Base-by-base conservation (phyloP, 768 basidiomycete genomes). In the Coprinopsis marcescibilis region DNA sequence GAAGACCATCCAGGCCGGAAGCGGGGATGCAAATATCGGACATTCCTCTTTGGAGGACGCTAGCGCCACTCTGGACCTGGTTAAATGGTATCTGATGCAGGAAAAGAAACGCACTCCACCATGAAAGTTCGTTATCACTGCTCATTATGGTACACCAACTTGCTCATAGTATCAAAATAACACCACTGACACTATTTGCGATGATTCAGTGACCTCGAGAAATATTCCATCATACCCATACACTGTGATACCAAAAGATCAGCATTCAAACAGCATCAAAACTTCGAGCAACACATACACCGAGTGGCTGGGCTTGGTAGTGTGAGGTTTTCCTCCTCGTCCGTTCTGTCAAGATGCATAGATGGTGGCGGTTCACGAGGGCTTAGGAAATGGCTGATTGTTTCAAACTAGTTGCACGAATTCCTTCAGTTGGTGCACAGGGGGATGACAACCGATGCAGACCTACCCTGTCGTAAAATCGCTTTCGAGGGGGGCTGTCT, bases 41-140 rank as follows among this genome's bases (percentile, higher is more conserved):
- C 95, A 98, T 68, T 90, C 87, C 40, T 92, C 91, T 0, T 70
- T 89, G 1, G 93, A 94, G 63, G 95, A 98, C 65, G 90, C 92
- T 1, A 64, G 79, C 19, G 88, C 91, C 1, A 90, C 95, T 1
- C 72, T 98, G 32, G 86, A 98, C 57, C 78, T 95, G 15, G 83
- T 97, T 17, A 75, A 84, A 50, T 92, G 85, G 83, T 80, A 83
- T 63, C 67, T 94, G 40, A 61, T 84, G 52, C 81, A 89, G 53
- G 78, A 72, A 52, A 60, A 69, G 45, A 77, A 71, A 45, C 53
- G 60, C 27, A 52, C 57, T 10, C 27, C 37, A 5, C 43, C 40
- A 19, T 38, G 39, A 12, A 17, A 39, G 27, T 53, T 7, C 13
- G 15, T 26, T 27, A 36, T 36, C 30, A 30, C 44, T 19, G 15